Percentiles rank a stretch among this genome's conserved stretches.
Conservation (phyloP, 179 eudicot genomes). For the Beta corolliflora region DNA sequence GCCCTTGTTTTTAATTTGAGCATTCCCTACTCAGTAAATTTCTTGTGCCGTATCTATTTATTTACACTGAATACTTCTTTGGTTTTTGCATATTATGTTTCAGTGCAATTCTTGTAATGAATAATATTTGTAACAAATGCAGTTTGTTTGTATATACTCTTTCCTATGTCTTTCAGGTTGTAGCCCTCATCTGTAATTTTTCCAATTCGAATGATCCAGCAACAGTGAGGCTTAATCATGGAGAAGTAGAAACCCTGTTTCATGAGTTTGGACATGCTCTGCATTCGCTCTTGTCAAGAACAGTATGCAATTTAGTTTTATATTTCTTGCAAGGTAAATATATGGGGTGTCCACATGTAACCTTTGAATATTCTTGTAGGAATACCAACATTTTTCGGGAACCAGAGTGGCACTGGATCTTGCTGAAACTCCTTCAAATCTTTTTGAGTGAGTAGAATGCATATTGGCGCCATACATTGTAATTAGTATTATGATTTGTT, state of each 20-base stretch:
- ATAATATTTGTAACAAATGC: neutral
- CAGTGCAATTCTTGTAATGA: neutral
- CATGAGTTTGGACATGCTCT: constrained; percentile 99
- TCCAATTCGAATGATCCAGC: constrained; percentile 48
- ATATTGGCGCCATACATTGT: neutral
- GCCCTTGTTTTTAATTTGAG: constrained; percentile 6
- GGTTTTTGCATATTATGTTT: constrained; percentile 8
- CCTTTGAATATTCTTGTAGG: constrained; percentile 45
- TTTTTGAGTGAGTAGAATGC: constrained; percentile 76
- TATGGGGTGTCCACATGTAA: constrained; percentile 6
- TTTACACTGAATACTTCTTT: neutral
- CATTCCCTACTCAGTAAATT: neutral
- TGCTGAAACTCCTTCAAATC: constrained; percentile 96
- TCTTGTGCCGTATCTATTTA: neutral
- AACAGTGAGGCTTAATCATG: constrained; percentile 69
- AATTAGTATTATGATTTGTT: neutral
- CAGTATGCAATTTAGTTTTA: constrained; percentile 47
- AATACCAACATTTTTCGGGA: constrained; percentile 96
- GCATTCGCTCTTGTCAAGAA: constrained; percentile 92
- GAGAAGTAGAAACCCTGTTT: constrained; percentile 91
- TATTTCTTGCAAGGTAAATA: constrained; percentile 3
- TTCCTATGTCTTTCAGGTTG: constrained; percentile 51
- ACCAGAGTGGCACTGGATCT: constrained; percentile 92
- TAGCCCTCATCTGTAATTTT: constrained; percentile 96
- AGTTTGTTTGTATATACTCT: constrained; percentile 17